Evolutionary conservation across 2,329 filamentous ascomycete genomes (phyloP).

Genomic region (Pyricularia grisea): DNA sequence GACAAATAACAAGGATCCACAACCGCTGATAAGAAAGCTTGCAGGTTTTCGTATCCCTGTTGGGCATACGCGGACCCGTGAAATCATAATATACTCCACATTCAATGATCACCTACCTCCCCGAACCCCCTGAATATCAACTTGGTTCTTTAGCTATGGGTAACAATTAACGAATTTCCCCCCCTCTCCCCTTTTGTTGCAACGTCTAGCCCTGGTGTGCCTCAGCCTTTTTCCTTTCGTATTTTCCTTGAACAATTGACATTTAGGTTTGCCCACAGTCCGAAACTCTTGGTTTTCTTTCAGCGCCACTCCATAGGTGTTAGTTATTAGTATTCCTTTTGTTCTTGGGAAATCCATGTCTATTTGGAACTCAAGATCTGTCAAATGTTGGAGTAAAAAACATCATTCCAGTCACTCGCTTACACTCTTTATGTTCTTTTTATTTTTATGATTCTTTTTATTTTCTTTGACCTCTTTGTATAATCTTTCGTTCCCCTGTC

Average conservation of each 20-base stretch:
- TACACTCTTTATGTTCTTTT: neutral
- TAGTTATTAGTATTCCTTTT: neutral
- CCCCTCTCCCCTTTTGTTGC: neutral
- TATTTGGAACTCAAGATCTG: neutral
- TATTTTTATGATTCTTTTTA: neutral
- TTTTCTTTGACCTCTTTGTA: neutral
- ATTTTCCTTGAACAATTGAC: neutral
- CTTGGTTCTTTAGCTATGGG: neutral
- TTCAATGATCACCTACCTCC: neutral
- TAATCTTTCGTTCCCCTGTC: neutral
- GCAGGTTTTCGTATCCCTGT: neutral
- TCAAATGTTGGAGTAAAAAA: neutral
- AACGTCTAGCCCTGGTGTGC: neutral
- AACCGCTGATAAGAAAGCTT: neutral
- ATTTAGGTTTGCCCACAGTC: neutral
- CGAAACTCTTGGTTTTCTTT: neutral
- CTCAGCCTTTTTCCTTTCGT: neutral
- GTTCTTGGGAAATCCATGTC: neutral
- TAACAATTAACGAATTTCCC: neutral
- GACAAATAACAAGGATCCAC: neutral
- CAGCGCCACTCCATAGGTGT: neutral
- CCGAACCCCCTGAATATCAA: neutral
- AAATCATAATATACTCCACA: neutral
- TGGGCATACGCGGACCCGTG: neutral
- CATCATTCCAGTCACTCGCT: neutral